These are phyloP conservation scores for Teunomyces gatunensis DNA, from an alignment of 805 yeast genomes.

Conservation along the genomic window DNA sequence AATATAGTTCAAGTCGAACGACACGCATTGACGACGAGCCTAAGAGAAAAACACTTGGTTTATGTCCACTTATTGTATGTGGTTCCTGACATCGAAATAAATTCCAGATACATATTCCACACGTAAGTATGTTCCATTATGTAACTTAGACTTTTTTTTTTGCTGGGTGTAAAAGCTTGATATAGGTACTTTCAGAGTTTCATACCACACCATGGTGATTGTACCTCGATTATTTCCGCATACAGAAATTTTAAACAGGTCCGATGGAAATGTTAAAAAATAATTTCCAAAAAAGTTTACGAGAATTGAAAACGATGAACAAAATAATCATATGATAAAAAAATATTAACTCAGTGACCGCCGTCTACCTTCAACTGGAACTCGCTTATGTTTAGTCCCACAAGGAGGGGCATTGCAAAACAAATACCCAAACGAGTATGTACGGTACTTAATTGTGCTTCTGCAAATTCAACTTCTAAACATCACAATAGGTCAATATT, in stretches of 20 bases:
- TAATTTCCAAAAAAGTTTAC: background rate
- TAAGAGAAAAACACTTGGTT: background rate
- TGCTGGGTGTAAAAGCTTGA: background rate
- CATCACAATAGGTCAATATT: background rate
- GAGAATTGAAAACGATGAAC: background rate
- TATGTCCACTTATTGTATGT: background rate
- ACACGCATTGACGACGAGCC: background rate
- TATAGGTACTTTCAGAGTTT: background rate
- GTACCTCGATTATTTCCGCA: conserved; percentile 3
- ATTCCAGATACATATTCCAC: background rate
- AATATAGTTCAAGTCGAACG: background rate
- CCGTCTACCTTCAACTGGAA: background rate
- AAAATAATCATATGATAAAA: conserved; percentile 1
- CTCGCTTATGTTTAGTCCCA: background rate
- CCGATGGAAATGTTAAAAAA: background rate
- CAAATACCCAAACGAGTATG: background rate
- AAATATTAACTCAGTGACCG: background rate
- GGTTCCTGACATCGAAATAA: background rate
- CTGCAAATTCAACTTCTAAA: background rate
- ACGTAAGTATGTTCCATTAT: background rate
- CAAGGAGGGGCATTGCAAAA: background rate
- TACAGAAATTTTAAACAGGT: background rate
- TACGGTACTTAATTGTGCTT: background rate
- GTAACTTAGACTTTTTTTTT: background rate
- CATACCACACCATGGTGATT: background rate